Evolutionary conservation across 2,329 filamentous ascomycete species (phyloP), one percentile per base, ranked within the genome.

Genomic region (Fusarium stilboides): DNA sequence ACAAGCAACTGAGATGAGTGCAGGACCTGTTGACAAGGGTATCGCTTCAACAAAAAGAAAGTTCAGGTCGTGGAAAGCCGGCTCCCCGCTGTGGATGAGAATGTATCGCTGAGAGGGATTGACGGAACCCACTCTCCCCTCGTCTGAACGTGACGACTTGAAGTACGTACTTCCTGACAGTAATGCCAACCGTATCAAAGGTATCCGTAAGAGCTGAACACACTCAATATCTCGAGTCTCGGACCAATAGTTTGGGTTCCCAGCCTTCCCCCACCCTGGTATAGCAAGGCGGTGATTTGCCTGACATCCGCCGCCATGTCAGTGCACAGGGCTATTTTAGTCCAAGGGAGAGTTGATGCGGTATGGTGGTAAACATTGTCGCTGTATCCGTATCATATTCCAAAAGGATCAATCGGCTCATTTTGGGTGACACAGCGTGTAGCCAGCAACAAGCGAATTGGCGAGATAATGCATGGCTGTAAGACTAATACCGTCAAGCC

Each of bases 31-130:
- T 33, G 39, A 22, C 60, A 53, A 42, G 46, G 50, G 58, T 44
- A 44, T 55, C 26, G 36, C 53, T 36, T 65, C 36, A 46, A 60
- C 19, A 44, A 59, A 47, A 67, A 50, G 37, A 68, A 50, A 49
- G 54, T 51, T 70, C 47, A 39, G 52, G 22, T 53, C 39, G 17
- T 24, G 20, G 26, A 34, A 47, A 45, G 50, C 67, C 62, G 67
- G 39, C 62, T 57, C 62, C 54, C 67, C 57, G 43, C 39, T 53
- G 13, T 68, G 67, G 24, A 42, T 53, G 57, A 64, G 56, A 20
- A 50, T 45, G 61, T 39, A 39, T 33, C 39, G 43, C 44, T 50
- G 22, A 28, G 54, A 46, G 36, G 49, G 44, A 54, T 54, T 55
- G 47, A 44, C 46, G 47, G 54, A 49, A 24, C n/a, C 43, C 19